A percentile compares a stretch with the other conserved stretches of the same genome.
phyloP scores from a whole-genome alignment of 768 basidiomycete species.

The Tylopilus rubrobrunneus region DNA sequence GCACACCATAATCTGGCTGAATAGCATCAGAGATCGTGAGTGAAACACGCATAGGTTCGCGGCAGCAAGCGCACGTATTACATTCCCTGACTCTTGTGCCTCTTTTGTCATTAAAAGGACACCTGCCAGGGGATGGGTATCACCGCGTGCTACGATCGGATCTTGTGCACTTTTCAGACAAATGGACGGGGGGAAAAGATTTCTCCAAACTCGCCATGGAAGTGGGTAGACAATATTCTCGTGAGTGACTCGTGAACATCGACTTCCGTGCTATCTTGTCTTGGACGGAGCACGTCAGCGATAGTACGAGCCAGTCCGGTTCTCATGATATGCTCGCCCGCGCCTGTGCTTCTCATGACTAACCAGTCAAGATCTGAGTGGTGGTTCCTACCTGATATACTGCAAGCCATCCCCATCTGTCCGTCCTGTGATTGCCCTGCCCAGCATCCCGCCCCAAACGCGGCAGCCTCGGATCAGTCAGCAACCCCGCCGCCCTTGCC shows the following conservation, averaged over 20 bases:
- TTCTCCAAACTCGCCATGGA: conserved; percentile 44
- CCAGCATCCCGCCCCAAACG: conserved; percentile 78
- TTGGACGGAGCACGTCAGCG: conserved; percentile 40
- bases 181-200: not conserved
- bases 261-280: conserved; percentile 24
- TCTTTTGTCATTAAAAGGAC: conserved; percentile 58
- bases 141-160: conserved; percentile 36
- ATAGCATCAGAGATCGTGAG: not conserved
- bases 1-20: conserved; percentile 76
- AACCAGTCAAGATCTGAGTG: not conserved
- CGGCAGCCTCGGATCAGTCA: conserved; percentile 48
- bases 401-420: conserved; percentile 52
- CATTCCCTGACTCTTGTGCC: conserved; percentile 23
- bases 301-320: conserved; percentile 51
- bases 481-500: not conserved
- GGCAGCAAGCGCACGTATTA: conserved; percentile 24
- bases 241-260: conserved; percentile 59
- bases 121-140: conserved; percentile 53
- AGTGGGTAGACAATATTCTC: conserved; percentile 41
- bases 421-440: conserved; percentile 37
- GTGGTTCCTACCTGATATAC: conserved; percentile 48
- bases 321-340: conserved; percentile 69
- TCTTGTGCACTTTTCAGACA: conserved; percentile 25
- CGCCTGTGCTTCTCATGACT: conserved; percentile 39
- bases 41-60: not conserved